Evolutionary conservation across 106 monocot genomes (phyloP).

Genomic region (Posidonia australis): DNA sequence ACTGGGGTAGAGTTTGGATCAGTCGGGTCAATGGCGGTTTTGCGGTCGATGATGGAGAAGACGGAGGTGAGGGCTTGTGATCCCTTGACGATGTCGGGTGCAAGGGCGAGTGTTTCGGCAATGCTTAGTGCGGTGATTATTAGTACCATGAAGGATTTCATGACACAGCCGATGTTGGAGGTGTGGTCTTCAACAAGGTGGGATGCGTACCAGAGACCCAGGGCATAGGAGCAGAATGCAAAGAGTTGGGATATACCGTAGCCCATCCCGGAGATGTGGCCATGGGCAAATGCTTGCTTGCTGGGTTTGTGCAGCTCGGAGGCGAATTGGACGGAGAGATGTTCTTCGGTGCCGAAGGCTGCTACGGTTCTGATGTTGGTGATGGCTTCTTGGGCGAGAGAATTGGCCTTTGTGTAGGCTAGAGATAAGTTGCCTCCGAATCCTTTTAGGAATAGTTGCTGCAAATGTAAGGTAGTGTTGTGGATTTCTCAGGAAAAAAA

Average conservation of each 20-base stretch:
- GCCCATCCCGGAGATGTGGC: conserved; percentile 5
- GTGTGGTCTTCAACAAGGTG: conserved; percentile 6
- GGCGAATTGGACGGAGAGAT: conserved; percentile 3
- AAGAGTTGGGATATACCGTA: conserved; percentile 12
- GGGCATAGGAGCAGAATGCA: conserved; percentile 5
- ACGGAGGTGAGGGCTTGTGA: conserved; percentile 4
- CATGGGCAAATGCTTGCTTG: conserved; percentile 3
- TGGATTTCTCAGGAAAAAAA: too few relatives aligned
- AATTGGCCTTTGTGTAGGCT: conserved; percentile 8
- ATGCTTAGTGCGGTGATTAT: conserved; percentile 8
- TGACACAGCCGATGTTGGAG: conserved; percentile 4
- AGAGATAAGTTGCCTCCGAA: conserved; percentile 8
- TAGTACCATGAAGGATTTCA: conserved; percentile 7
- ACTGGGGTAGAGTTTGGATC: background rate
- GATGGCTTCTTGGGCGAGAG: conserved; percentile 10
- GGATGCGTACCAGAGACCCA: conserved; percentile 12
- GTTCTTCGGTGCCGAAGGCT: conserved; percentile 6
- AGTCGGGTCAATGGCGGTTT: conserved; percentile 2
- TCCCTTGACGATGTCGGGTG: conserved; percentile 7
- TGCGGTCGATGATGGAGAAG: conserved; percentile 5
- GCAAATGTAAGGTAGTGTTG: background rate
- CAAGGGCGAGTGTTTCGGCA: conserved; percentile 4
- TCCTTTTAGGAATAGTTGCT: conserved; percentile 13
- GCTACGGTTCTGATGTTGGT: conserved; percentile 6
- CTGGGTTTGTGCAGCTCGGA: background rate